Evolutionary conservation across 495 filamentous ascomycete genomes (phyloP).

Genomic region (Xylaria bambusicola): DNA sequence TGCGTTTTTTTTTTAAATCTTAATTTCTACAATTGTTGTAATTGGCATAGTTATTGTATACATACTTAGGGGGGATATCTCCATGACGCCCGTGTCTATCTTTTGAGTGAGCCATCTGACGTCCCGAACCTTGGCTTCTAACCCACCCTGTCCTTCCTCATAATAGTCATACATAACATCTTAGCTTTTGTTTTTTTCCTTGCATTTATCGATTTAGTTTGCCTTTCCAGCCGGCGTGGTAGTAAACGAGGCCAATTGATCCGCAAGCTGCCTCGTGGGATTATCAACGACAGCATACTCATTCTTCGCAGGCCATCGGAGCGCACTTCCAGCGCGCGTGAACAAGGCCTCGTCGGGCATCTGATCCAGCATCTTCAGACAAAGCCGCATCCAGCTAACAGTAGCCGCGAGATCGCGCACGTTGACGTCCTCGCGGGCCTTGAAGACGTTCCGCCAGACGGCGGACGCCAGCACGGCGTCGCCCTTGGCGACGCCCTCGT

Average conservation of each 20-base stretch:
- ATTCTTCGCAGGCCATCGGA: constrained; percentile 44
- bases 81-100: too few species aligned
- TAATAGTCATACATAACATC: constrained; percentile 8
- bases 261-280: constrained; percentile 29
- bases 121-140: too few species aligned
- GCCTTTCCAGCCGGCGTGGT: neutral
- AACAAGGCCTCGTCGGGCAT: constrained; percentile 58
- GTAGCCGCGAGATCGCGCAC: constrained; percentile 68
- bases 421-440: constrained; percentile 72
- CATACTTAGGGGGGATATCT: neutral
- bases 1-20: too few species aligned
- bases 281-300: constrained; percentile 45
- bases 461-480: constrained; percentile 86
- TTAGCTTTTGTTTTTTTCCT: neutral
- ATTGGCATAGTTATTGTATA: constrained; percentile 17
- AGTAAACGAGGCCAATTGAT: constrained; percentile 6
- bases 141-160: too few species aligned
- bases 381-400: constrained; percentile 75
- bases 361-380: constrained; percentile 62
- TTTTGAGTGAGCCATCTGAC: too few species aligned
- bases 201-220: neutral
- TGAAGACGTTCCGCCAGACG: constrained; percentile 92
- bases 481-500: constrained; percentile 80
- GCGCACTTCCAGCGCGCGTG: constrained; percentile 34
- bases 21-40: too few species aligned